These are phyloP conservation scores for Wallacemonas sp. DNA, from an alignment of 208 protist species.

Conservation along the genomic window DNA sequence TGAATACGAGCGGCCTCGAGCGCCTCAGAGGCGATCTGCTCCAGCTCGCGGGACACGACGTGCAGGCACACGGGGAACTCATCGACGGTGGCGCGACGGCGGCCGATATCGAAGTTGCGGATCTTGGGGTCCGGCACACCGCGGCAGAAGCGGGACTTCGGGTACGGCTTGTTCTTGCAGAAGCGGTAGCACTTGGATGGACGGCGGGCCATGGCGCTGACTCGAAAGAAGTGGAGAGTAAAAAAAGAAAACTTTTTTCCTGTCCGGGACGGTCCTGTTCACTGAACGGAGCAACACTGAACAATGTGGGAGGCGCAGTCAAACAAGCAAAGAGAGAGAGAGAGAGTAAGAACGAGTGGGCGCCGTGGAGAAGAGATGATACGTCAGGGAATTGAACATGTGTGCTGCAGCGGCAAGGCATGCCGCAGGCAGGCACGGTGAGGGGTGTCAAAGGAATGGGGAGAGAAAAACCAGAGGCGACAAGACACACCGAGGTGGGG, in stretches of 20 bases:
- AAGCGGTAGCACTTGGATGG: conserved; percentile 77
- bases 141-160: conserved; percentile 98
- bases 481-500: too few species aligned
- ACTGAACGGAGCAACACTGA: conserved; percentile 4
- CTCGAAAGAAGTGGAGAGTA: not conserved
- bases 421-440: not conserved
- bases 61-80: conserved; percentile 98
- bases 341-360: conserved; percentile 7
- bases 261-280: conserved; percentile 3
- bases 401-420: too few species aligned
- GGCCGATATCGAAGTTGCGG: conserved; percentile 98
- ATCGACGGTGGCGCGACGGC: conserved; percentile 95
- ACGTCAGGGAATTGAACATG: too few species aligned
- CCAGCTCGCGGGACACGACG: conserved; percentile 97
- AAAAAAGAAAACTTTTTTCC: conserved; percentile 14
- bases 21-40: conserved; percentile 98
- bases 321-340: conserved; percentile 9
- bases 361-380: too few species aligned
- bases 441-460: not conserved
- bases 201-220: conserved; percentile 62
- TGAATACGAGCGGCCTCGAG: conserved; percentile 99
- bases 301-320: too few species aligned
- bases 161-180: conserved; percentile 83
- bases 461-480: conserved; percentile 12
- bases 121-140: conserved; percentile 99